A percentile compares a stretch with the other conserved stretches of the same genome.
These are phyloP conservation scores for Rutstroemia sp. DNA, from an alignment of 2,329 filamentous ascomycete species.

Conservation along the genomic window DNA sequence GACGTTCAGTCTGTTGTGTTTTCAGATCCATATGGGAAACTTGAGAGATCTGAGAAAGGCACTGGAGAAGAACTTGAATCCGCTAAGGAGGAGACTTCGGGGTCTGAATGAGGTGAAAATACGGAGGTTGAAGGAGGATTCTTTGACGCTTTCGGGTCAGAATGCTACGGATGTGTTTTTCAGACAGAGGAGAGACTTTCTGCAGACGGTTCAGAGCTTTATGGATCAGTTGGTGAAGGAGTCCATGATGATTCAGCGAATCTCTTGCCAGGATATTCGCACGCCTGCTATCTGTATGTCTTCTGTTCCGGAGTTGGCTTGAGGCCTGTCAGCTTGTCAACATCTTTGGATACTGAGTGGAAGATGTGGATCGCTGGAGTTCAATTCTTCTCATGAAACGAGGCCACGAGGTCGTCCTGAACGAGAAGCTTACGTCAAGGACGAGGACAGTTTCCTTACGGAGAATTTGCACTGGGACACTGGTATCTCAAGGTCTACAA, in stretches of 20 bases:
- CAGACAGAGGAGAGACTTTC: slow-evolving; percentile 2
- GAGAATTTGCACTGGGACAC: no score
- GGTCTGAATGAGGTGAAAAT: slow-evolving; percentile 2
- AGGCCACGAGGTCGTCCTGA: no score
- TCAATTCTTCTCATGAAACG: no score
- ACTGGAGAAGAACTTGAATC: slow-evolving; percentile 6
- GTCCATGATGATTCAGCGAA: background rate
- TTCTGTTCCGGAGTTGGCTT: background rate
- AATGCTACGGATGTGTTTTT: background rate
- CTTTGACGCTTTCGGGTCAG: background rate
- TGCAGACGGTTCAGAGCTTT: slow-evolving; percentile 4
- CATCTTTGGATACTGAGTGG: no score
- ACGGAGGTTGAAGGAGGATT: background rate
- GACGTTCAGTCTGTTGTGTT: slow-evolving; percentile 4
- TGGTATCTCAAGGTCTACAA: no score
- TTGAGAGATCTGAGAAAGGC: slow-evolving; percentile 1
- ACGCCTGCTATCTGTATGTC: background rate
- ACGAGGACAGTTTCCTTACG: no score
- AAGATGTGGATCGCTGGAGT: no score
- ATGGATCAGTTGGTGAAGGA: slow-evolving; percentile 7
- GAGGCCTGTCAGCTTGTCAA: no score
- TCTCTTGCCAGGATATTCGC: background rate
- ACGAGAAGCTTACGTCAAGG: no score
- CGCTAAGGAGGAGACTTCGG: slow-evolving; percentile 2
- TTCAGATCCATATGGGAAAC: slow-evolving; percentile 1